These are phyloP conservation scores for Plantago coronopus DNA, from an alignment of 305 asterid genomes.

Conservation along the genomic window DNA sequence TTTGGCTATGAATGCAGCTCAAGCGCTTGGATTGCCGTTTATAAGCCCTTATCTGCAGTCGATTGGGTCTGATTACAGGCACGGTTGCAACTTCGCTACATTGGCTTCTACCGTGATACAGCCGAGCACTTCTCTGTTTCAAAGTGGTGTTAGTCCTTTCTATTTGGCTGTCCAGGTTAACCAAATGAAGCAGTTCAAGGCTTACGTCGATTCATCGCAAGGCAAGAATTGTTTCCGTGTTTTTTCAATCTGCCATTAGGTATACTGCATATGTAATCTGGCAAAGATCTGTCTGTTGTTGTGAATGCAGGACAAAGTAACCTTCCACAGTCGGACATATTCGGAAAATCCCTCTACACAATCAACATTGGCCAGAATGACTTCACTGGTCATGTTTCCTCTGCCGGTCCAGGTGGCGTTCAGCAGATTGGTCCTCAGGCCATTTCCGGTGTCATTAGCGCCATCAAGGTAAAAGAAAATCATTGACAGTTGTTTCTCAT, in stretches of 20 bases:
- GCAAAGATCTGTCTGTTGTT: neutral
- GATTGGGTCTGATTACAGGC: conserved; percentile 43
- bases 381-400: conserved; percentile 27
- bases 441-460: conserved; percentile 33
- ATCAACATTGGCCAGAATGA: conserved; percentile 56
- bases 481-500: neutral
- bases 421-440: conserved; percentile 27
- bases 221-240: conserved; percentile 20
- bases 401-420: conserved; percentile 28
- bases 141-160: conserved; percentile 46
- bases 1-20: conserved; percentile 32
- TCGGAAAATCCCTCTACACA: conserved; percentile 43
- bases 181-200: conserved; percentile 46
- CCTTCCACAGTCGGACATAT: conserved; percentile 42
- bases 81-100: conserved; percentile 53
- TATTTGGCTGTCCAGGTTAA: conserved; percentile 44
- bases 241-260: neutral
- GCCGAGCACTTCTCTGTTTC: conserved; percentile 39
- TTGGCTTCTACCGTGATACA: conserved; percentile 41
- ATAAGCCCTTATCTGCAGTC: conserved; percentile 46
- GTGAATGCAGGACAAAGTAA: conserved; percentile 23
- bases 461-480: conserved; percentile 37
- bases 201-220: conserved; percentile 30
- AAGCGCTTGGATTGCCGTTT: conserved; percentile 45
- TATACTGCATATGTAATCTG: neutral